phyloP scores from a whole-genome alignment of 2,329 filamentous ascomycete species.

The Penicillium digitatum region DNA sequence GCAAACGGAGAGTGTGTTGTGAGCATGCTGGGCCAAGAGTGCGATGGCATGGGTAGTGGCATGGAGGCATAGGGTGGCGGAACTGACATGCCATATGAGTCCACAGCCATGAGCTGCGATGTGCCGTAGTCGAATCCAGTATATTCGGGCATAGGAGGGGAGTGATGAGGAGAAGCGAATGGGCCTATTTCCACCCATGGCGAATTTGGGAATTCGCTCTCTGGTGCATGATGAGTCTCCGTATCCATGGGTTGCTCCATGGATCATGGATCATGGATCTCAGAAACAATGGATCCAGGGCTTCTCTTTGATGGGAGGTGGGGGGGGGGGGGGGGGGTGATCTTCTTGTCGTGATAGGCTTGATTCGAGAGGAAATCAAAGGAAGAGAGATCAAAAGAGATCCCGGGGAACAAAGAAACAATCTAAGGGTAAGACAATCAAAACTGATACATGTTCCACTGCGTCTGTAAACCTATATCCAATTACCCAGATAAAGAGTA shows the following conservation, averaged over 20 bases:
- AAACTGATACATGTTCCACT: slow-evolving; percentile 49
- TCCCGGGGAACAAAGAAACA: slow-evolving; percentile 21
- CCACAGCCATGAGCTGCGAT: slow-evolving; percentile 59
- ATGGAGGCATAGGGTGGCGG: slow-evolving; percentile 56
- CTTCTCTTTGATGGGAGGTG: not conserved
- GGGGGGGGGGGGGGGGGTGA: no score
- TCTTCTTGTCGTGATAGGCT: not conserved
- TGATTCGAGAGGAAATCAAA: slow-evolving; percentile 3
- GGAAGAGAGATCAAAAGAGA: slow-evolving; percentile 19
- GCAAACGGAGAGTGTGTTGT: slow-evolving; percentile 66
- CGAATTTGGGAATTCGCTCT: slow-evolving; percentile 43
- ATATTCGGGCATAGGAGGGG: slow-evolving; percentile 68
- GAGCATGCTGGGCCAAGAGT: slow-evolving; percentile 75
- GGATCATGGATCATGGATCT: slow-evolving; percentile 21
- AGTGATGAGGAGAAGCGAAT: slow-evolving; percentile 57
- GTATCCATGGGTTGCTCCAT: slow-evolving; percentile 50
- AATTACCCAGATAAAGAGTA: slow-evolving; percentile 22
- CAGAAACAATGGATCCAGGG: not conserved
- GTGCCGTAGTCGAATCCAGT: slow-evolving; percentile 60
- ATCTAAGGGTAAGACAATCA: slow-evolving; percentile 45
- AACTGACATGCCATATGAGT: slow-evolving; percentile 54
- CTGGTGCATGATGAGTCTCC: slow-evolving; percentile 43
- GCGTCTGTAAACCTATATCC: slow-evolving; percentile 39
- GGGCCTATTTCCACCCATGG: slow-evolving; percentile 46
- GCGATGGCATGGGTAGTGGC: slow-evolving; percentile 67